Evolutionary conservation across 208 protist genomes (phyloP), one percentile per base, ranked within the genome.

Genomic region (Leishmania tropica): DNA sequence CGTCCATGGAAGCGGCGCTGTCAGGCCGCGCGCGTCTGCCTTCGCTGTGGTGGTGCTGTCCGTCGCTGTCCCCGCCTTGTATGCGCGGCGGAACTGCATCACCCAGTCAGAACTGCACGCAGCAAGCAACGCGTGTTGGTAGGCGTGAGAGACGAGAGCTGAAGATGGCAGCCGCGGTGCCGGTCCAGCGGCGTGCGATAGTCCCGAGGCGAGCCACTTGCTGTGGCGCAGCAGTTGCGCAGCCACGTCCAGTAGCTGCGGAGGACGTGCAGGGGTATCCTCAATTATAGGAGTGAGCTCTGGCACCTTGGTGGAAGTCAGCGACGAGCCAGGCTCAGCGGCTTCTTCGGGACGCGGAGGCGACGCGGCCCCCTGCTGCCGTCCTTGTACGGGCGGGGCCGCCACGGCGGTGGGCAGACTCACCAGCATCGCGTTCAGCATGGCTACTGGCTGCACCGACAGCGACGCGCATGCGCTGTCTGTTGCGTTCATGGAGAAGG

Each of bases 171-270:
- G 75, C 6, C 82, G 76, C 60, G 73, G 72, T 42, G 76, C 45
- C 4, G 77, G 24, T 0, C 77, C 82, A 58, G 82, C 82, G 47
- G 82, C 82, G 64, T 88, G 85, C 51, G 85, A 82, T n/a, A 79
- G 68, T 5, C 85, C 85, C 24, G 82, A 62, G 10, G 85, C 85
- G 58, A 88, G 77, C 85, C 85, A 88, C 48, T 79, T 74, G 37
- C 76, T 85, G 42, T 85, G 77, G 28, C 78, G 82, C 71, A 85
- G 77, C 72, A 85, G 72, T 67, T 35, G 76, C 71, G 45, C 31
- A 21, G 77, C 82, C 47, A 75, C 71, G 19, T 48, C 76, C 21
- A 24, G 3, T 56, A 62, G 35, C 47, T 17, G 17, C 13, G 37
- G 21, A 45, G 24, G 28, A 15, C 35, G 51, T 56, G 31, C 60